phyloP scores from a whole-genome alignment of 2,329 filamentous ascomycete genomes.

The Pseudocercospora fijiensis region DNA sequence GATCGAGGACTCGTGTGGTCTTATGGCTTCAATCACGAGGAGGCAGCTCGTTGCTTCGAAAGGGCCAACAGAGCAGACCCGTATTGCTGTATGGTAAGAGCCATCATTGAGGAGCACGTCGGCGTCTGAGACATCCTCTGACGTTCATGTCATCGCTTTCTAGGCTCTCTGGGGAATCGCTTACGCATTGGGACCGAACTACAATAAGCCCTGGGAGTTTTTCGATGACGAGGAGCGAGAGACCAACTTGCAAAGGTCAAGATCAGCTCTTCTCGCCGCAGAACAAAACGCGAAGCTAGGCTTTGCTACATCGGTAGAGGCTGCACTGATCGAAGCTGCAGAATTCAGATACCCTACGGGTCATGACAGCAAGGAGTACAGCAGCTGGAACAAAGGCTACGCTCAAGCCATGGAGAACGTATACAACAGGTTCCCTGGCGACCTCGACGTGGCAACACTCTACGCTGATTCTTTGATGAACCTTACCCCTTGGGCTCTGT shows the following conservation, averaged over 20 bases:
- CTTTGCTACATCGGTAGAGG: conserved; percentile 54
- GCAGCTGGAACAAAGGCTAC: conserved; percentile 59
- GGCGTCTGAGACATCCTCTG: neutral
- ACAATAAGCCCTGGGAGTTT: conserved; percentile 74
- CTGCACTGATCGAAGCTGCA: conserved; percentile 63
- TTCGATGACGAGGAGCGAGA: conserved; percentile 64
- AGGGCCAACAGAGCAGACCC: conserved; percentile 57
- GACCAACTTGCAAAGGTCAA: conserved; percentile 51
- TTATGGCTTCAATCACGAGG: conserved; percentile 75
- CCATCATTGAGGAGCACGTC: neutral
- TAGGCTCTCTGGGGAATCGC: conserved; percentile 67
- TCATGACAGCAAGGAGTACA: conserved; percentile 56
- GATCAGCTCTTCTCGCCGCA: conserved; percentile 50
- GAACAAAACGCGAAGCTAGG: conserved; percentile 35
- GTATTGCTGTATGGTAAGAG: conserved; percentile 52
- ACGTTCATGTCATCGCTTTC: neutral
- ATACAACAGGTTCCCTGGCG: conserved; percentile 54
- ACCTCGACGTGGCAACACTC: conserved; percentile 63
- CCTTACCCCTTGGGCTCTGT: conserved; percentile 63
- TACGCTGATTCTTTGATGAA: conserved; percentile 68
- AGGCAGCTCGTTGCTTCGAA: conserved; percentile 64
- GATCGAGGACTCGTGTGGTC: conserved; percentile 70
- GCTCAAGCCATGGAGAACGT: conserved; percentile 61
- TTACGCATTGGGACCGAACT: conserved; percentile 72
- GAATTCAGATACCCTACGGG: conserved; percentile 55